phyloP scores from a whole-genome alignment of 2,329 filamentous ascomycete species.

The Paecilomyces niveus region DNA sequence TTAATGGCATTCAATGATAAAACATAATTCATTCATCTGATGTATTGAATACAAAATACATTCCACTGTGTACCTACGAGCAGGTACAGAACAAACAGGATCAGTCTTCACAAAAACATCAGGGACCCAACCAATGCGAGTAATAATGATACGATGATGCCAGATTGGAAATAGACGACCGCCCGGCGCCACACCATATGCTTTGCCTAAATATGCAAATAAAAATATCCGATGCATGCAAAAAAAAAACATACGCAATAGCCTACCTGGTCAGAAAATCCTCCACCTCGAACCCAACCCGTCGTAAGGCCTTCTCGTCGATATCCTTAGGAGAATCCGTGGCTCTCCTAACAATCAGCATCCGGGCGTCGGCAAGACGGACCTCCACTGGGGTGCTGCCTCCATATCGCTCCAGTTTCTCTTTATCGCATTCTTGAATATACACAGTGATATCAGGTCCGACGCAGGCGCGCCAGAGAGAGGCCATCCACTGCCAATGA shows the following conservation, averaged over 20 bases:
- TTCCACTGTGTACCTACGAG: not conserved
- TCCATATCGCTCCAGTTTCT: conserved; percentile 36
- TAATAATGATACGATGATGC: not conserved
- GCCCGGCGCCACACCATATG: not conserved
- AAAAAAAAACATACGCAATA: not conserved
- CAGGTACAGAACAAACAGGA: not conserved
- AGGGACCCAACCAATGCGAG: not conserved
- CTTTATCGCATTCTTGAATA: conserved; percentile 34
- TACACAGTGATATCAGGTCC: conserved; percentile 60
- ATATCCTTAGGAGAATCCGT: conserved; percentile 33
- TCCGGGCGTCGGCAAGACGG: conserved; percentile 39
- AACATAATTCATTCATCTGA: not conserved
- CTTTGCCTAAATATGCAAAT: not conserved
- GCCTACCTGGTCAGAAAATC: conserved; percentile 61
- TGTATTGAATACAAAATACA: not conserved
- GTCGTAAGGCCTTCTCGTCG: conserved; percentile 63
- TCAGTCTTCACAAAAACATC: not conserved
- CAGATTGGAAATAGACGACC: not conserved
- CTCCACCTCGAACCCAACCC: conserved; percentile 78
- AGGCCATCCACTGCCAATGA: conserved; percentile 97
- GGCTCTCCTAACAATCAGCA: conserved; percentile 47
- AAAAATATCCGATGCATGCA: not conserved
- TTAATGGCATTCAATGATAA: not conserved
- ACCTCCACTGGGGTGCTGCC: conserved; percentile 49
- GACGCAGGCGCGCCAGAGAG: conserved; percentile 79